These are phyloP conservation scores for Chalciporus chontae DNA, from an alignment of 768 basidiomycete genomes.

Conservation along the genomic window DNA sequence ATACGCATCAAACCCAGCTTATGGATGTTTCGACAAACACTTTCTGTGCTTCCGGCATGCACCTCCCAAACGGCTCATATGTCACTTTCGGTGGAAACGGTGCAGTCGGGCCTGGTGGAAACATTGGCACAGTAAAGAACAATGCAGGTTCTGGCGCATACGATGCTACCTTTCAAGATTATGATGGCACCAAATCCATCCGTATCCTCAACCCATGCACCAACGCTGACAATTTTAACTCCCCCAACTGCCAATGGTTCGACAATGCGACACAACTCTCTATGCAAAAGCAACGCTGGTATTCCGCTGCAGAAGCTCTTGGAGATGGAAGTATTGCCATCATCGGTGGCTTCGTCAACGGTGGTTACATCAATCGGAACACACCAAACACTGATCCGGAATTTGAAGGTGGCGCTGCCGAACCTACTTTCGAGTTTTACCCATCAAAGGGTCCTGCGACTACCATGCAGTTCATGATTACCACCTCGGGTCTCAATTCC, in stretches of 20 bases:
- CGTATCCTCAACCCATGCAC: slow-evolving; percentile 79
- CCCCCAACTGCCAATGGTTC: slow-evolving; percentile 63
- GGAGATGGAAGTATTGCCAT: slow-evolving; percentile 76
- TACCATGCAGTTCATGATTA: slow-evolving; percentile 62
- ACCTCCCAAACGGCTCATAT: slow-evolving; percentile 76
- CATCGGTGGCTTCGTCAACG: slow-evolving; percentile 77
- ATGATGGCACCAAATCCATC: slow-evolving; percentile 75
- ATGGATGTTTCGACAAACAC: slow-evolving; percentile 55
- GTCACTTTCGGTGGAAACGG: slow-evolving; percentile 76
- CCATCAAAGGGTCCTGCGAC: slow-evolving; percentile 55
- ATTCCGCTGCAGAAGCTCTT: slow-evolving; percentile 70
- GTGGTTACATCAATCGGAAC: slow-evolving; percentile 79
- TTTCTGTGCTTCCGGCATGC: slow-evolving; percentile 83
- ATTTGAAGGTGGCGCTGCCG: slow-evolving; percentile 64
- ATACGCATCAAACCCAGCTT: slow-evolving; percentile 15
- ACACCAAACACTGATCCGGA: slow-evolving; percentile 64
- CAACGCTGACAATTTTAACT: slow-evolving; percentile 42
- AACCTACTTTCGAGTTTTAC: slow-evolving; percentile 82
- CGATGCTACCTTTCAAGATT: slow-evolving; percentile 72
- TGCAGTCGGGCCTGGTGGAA: slow-evolving; percentile 65
- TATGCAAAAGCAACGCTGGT: slow-evolving; percentile 74
- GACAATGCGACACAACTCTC: slow-evolving; percentile 59
- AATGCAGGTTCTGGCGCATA: slow-evolving; percentile 46
- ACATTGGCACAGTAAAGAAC: slow-evolving; percentile 48
- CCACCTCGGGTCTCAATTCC: slow-evolving; percentile 73